phyloP scores from a whole-genome alignment of 306 rosid species.

The Acacia crassicarpa region DNA sequence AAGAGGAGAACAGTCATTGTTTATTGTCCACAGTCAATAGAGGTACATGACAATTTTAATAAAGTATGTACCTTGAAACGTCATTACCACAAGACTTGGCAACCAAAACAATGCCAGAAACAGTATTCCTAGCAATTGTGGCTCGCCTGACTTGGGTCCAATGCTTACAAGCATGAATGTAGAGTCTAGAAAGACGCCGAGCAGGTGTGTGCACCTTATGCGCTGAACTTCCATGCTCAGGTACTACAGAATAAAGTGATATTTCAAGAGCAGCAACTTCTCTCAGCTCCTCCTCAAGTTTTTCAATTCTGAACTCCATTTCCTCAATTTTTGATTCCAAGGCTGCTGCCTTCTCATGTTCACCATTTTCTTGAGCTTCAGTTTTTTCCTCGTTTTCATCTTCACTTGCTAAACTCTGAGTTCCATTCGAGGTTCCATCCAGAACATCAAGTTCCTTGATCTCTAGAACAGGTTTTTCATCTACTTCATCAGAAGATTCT shows the following conservation, averaged over 20 bases:
- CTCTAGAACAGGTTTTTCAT: conserved; percentile 52
- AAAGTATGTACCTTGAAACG: conserved; percentile 69
- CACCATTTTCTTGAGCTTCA: conserved; percentile 51
- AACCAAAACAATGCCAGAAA: conserved; percentile 87
- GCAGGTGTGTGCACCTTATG: conserved; percentile 99
- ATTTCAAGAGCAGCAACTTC: conserved; percentile 99
- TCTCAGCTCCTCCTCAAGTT: conserved; percentile 93
- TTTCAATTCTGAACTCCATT: conserved; percentile 77
- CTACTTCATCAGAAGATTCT: conserved; percentile 65
- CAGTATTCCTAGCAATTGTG: conserved; percentile 69
- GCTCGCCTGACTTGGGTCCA: conserved; percentile 73
- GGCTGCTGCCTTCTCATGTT: conserved; percentile 40
- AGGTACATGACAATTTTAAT: conserved; percentile 1
- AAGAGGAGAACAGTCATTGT: conserved; percentile 28
- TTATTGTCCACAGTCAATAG: conserved; percentile 3
- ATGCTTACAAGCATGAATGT: conserved; percentile 83
- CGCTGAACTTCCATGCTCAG: conserved; percentile 97
- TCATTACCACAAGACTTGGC: conserved; percentile 96
- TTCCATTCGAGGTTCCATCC: conserved; percentile 58
- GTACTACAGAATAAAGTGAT: conserved; percentile 84
- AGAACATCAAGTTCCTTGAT: conserved; percentile 46
- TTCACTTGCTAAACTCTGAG: conserved; percentile 44
- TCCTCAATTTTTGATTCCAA: conserved; percentile 61
- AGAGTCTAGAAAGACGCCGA: conserved; percentile 91
- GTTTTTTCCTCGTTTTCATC: conserved; percentile 38